phyloP scores from a whole-genome alignment of 805 yeast species.

The Candida sonorensis region DNA sequence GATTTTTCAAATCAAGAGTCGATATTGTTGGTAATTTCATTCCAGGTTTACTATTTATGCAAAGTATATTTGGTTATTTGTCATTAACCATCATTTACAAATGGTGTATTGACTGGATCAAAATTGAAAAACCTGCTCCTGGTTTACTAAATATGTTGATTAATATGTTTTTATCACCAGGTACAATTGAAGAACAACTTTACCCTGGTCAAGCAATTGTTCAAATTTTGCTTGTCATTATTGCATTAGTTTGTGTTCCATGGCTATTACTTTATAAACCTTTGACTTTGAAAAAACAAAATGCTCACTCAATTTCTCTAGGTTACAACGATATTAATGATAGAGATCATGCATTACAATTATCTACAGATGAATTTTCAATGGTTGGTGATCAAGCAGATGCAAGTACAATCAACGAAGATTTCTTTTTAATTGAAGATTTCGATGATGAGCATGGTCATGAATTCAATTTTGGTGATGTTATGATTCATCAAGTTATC shows the following conservation, averaged over 20 bases:
- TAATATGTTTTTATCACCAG: constrained; percentile 93
- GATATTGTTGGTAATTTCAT: constrained; percentile 90
- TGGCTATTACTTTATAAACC: constrained; percentile 87
- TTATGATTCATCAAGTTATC: constrained; percentile 94
- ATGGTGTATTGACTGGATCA: constrained; percentile 92
- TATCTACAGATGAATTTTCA: too few species aligned
- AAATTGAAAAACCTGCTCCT: constrained; percentile 74
- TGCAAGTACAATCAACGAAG: constrained; percentile 21
- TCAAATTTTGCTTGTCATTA: constrained; percentile 61
- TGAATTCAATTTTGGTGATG: constrained; percentile 78
- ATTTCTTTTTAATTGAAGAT: constrained; percentile 28
- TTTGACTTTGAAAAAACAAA: constrained; percentile 36
- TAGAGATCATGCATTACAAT: constrained; percentile 12
- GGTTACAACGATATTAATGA: constrained; percentile 45
- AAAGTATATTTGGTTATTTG: constrained; percentile 90
- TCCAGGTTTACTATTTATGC: constrained; percentile 94
- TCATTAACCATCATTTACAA: constrained; percentile 82
- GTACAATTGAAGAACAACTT: constrained; percentile 71
- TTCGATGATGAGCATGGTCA: constrained; percentile 50
- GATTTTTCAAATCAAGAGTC: constrained; percentile 59
- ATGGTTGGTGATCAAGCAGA: too few species aligned
- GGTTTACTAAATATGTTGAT: constrained; percentile 91
- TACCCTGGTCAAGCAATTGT: constrained; percentile 74
- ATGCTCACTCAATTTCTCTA: constrained; percentile 43
- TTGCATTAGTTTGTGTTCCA: constrained; percentile 90